These are phyloP conservation scores for Pachysandra terminalis DNA, from an alignment of 164 flowering plant species.

Conservation along the genomic window DNA sequence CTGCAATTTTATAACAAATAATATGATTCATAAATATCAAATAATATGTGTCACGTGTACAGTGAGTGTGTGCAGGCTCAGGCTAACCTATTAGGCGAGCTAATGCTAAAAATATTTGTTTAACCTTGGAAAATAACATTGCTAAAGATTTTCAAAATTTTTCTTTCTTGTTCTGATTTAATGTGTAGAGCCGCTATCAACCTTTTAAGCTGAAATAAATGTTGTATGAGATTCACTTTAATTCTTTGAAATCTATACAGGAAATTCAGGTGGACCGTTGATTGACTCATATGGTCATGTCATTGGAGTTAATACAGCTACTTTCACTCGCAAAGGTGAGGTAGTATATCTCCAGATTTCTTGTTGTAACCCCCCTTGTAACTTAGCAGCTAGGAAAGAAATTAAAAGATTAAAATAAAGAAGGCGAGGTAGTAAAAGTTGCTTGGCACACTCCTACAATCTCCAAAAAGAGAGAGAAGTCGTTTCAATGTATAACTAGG, in stretches of 20 bases:
- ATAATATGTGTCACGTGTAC: no score
- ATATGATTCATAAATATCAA: no score
- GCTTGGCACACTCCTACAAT: no score
- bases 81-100: not conserved
- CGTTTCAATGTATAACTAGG: no score
- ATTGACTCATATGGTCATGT: constrained; percentile 84
- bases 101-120: not conserved
- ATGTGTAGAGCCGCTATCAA: not conserved
- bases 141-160: not conserved
- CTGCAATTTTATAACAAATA: no score
- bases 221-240: not conserved
- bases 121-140: not conserved
- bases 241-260: constrained; percentile 29
- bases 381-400: not conserved
- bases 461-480: no score
- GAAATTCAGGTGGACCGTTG: constrained; percentile 94
- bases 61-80: no score
- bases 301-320: constrained; percentile 90
- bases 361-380: not conserved
- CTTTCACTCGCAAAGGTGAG: constrained; percentile 91
- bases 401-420: not conserved
- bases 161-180: not conserved
- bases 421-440: no score
- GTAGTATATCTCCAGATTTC: not conserved
- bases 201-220: not conserved